A percentile compares a stretch with the other conserved stretches of the same genome.
phyloP scores from a whole-genome alignment of 2,329 filamentous ascomycete species.

The Talaromyces sp. region DNA sequence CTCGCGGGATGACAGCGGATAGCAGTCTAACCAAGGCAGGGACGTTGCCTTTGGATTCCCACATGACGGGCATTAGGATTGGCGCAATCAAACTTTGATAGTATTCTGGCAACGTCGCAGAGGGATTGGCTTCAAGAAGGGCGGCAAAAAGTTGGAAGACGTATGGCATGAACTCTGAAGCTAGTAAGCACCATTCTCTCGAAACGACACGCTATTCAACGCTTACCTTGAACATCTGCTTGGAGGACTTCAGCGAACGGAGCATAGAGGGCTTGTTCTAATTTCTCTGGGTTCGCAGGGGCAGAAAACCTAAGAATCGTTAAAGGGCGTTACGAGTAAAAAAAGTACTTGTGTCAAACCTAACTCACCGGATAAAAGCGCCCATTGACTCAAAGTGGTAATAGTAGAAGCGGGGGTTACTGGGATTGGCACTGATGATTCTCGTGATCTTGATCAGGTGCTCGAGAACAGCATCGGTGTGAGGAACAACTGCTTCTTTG shows the following conservation, averaged over 20 bases:
- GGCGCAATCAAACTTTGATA: constrained; percentile 75
- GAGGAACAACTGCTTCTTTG: constrained; percentile 68
- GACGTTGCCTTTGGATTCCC: constrained; percentile 89
- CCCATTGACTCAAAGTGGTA: constrained; percentile 95
- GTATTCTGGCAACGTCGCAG: constrained; percentile 69
- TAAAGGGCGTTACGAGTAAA: not conserved
- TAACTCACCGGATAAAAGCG: constrained; percentile 66
- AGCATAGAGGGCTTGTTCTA: constrained; percentile 75
- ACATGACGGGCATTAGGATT: constrained; percentile 73
- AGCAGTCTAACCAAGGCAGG: constrained; percentile 83
- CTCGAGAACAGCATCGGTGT: constrained; percentile 71
- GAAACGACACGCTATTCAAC: not conserved
- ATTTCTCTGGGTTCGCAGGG: constrained; percentile 61
- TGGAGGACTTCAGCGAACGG: constrained; percentile 76
- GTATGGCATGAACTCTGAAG: constrained; percentile 83
- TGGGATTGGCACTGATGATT: constrained; percentile 89
- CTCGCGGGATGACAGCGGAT: constrained; percentile 74
- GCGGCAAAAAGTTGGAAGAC: constrained; percentile 93
- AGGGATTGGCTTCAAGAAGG: constrained; percentile 77
- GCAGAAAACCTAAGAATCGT: constrained; percentile 52
- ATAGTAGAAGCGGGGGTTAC: constrained; percentile 97
- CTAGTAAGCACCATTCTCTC: constrained; percentile 24
- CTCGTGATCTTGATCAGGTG: constrained; percentile 86
- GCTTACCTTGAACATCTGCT: constrained; percentile 70
- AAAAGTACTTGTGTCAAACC: not conserved